Base-by-base conservation (phyloP, 2,329 filamentous ascomycete genomes). In the Penicillium sp. region DNA sequence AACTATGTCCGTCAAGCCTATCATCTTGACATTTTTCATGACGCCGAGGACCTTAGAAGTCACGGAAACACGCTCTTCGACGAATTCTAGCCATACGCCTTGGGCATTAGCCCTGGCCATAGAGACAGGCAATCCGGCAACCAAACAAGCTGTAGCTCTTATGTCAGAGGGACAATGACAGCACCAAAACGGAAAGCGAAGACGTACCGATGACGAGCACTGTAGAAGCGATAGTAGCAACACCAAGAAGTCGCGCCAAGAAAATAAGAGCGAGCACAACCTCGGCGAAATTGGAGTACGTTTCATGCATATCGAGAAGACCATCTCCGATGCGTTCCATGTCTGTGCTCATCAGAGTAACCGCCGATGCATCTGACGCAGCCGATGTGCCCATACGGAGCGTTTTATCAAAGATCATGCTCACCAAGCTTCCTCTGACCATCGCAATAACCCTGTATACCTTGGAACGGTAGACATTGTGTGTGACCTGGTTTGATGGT, bases 321-420 rank as follows among this genome's bases (percentile, higher is more conserved):
- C 55, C 54, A 26, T 29, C 37, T 11, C 54, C 58, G 23, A 69
- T 67, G 11, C 63, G 60, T 35, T 79, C 78, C 6, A 82, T 72
- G 52, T 81, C 79, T 1, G 77, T 75, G 16, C 74, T 78, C 78
- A 82, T 82, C 8, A 81, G 67, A 1, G 78, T 81, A 4, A 78
- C 62, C 1, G 79, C 72, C 1, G 73, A 72, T 1, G 72, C 69
- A 23, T 78, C 75, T 16, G 76, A 72, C 25, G 72, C 65, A 1
- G 67, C 60, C 0, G 66, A 60, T 0, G 68, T 64, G 11, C 68
- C 68, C 16, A 79, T 58, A 0, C 65, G 61, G 1, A 80, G 56
- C 0, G 79, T 80, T 62, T 81, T 80, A 19, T 75, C 69, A 60
- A 80, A 84, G 3, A 85, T 77, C 26, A 83, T 57, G 0, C 77